These are phyloP conservation scores for Neurospora sp. DNA, from an alignment of 2,329 filamentous ascomycete species.

Conservation along the genomic window DNA sequence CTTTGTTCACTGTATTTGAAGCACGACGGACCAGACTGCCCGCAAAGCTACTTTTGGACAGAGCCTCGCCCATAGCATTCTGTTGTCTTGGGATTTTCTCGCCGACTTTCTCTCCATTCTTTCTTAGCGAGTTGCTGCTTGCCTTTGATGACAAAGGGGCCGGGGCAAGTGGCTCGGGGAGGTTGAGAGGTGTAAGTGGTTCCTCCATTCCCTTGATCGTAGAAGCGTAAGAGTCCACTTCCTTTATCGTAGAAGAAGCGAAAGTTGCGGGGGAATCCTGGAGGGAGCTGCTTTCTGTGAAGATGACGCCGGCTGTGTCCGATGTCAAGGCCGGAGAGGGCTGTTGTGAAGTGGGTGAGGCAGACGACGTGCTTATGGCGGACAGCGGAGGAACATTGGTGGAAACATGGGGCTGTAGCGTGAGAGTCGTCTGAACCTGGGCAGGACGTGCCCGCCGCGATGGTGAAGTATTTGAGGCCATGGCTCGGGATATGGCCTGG, in stretches of 20 bases:
- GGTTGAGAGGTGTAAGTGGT: slow-evolving; percentile 49
- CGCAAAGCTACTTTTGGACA: slow-evolving; percentile 23
- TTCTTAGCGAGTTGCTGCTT: slow-evolving; percentile 54
- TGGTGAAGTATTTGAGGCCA: slow-evolving; percentile 32
- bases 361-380: slow-evolving; percentile 46
- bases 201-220: slow-evolving; percentile 22
- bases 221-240: slow-evolving; percentile 28
- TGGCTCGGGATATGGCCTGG: slow-evolving; percentile 20
- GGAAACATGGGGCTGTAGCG: slow-evolving; percentile 26
- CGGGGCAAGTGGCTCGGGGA: slow-evolving; percentile 56
- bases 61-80: slow-evolving; percentile 39
- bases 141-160: slow-evolving; percentile 42
- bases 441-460: slow-evolving; percentile 35
- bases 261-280: slow-evolving; percentile 58
- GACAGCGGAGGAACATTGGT: slow-evolving; percentile 34
- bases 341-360: slow-evolving; percentile 44
- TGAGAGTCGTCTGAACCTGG: slow-evolving; percentile 38
- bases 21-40: slow-evolving; percentile 68
- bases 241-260: slow-evolving; percentile 47
- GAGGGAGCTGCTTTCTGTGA: slow-evolving; percentile 52
- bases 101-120: slow-evolving; percentile 42
- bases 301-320: slow-evolving; percentile 31
- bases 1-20: slow-evolving; percentile 69
- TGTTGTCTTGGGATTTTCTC: slow-evolving; percentile 40
- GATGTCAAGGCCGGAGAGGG: slow-evolving; percentile 50